Evolutionary conservation across 148 eudicot genomes (phyloP), one percentile per base, ranked within the genome.

Genomic region (Nepenthes mirabilis): DNA sequence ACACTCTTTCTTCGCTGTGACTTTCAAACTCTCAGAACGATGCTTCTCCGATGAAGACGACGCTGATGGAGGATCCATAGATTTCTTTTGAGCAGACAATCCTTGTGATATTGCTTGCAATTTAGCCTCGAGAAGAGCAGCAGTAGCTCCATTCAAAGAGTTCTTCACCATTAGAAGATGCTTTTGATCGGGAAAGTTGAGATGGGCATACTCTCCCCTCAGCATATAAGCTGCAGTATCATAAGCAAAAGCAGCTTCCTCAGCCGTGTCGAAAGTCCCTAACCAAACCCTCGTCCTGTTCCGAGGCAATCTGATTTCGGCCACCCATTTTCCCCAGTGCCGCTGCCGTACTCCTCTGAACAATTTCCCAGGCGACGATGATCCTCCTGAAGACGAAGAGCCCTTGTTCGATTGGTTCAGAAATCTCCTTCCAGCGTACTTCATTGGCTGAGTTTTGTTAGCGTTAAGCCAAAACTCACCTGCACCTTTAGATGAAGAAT

Each of bases 281-380:
- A 93, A 68, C 96, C 95, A 93, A 2, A 93, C 99, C 55, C 99
- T 74, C 0, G 91, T 84, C 51, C 95, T 72, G 63, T 93, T 89
- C 43, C 91, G 58, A 0, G 99, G 99, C 62, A 88, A 69, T 66
- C 99, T 68, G 36, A 93, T 93, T 59, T 93, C 99, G 0, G 99
- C 99, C 33, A 93, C 99, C 96, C 96, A 93, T 77, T 88, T 93
- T 6, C 99, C 99, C 99, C 95, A 93, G 52, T 86, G 99, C 70
- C 99, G 79, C 63, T 93, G 96, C 67, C 99, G 78, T 34, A 89
- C 96, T 59, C 99, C 99, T 35, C 99, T 79, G 52, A 77, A 93
- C 32, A 84, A 70, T 84, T 82, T 83, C 56, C 76, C 72, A 0
- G 72, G 63, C 45, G 45, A 40, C 23, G 23, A 23, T 23, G 23